Evolutionary conservation across 2,329 filamentous ascomycete genomes (phyloP), one percentile per base, ranked within the genome.

Genomic region (Apiospora arundinis): DNA sequence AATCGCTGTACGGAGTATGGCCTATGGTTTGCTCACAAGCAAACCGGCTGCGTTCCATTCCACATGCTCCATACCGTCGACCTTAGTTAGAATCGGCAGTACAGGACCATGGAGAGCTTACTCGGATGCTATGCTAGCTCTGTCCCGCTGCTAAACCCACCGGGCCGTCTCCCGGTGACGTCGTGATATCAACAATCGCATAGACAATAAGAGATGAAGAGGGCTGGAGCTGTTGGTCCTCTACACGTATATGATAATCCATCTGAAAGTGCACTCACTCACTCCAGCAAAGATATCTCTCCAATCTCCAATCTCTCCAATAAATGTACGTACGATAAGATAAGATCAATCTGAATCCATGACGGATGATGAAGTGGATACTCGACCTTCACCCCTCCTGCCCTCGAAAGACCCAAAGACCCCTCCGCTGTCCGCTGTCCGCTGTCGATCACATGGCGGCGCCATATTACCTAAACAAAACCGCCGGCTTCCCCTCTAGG

Each of bases 401-500:
- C 32, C 32, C 6, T 32, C 32, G 32, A 32, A 32, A 32, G 32
- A 32, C 32, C 32, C n/a, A n/a, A n/a, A n/a, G n/a, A n/a, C n/a
- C 32, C 32, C 32, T 32, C 32, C 6, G 6, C 32, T 6, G 3
- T 32, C 32, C 32, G 3, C 32, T 32, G n/a, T 32, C 52, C 52
- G 52, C 52, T 60, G 52, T 60, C 52, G 28, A 60, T 60, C 28
- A 60, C 52, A 60, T 14, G 16, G 28, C 18, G 28, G 25, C 49
- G 25, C n/a, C 48, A 45, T 37, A 32, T 60, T 37, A 60, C 52
- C 52, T 60, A 37, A 60, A 21, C 52, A 60, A 60, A 60, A 60
- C n/a, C 48, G 18, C 52, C 52, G 52, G 52, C 28, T 52, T 52
- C 11, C 48, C 48, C 48, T 52, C 11, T 52, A 52, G 48, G 23